A percentile compares a stretch with the other conserved stretches of the same genome.
Conservation (phyloP, 495 filamentous ascomycete genomes). For the Penicillium argentinense region DNA sequence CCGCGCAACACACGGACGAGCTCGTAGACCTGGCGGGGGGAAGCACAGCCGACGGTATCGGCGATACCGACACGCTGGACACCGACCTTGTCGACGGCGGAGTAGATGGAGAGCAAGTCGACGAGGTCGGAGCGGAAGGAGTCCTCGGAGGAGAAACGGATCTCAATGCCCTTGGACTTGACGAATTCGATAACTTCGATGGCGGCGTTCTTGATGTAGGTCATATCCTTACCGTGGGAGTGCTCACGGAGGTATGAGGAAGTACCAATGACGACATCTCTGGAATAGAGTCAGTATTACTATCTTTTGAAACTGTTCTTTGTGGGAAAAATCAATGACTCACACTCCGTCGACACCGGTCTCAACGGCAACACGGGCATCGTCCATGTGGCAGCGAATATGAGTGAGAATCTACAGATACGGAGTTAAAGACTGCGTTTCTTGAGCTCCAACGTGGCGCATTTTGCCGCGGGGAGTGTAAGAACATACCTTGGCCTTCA, state of each 20-base stretch:
- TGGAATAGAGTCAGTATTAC: constrained; percentile 28
- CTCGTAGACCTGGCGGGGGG: constrained; percentile 83
- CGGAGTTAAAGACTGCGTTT: too few species aligned
- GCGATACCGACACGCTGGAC: constrained; percentile 83
- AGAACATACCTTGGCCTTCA: constrained; percentile 67
- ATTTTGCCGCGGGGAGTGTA: neutral
- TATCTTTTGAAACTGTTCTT: neutral
- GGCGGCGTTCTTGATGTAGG: constrained; percentile 84
- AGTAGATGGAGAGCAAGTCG: constrained; percentile 75
- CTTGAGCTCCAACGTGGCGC: too few species aligned
- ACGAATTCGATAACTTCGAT: constrained; percentile 93
- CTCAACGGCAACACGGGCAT: constrained; percentile 85
- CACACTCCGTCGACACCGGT: constrained; percentile 74
- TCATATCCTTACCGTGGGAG: constrained; percentile 93
- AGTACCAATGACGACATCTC: constrained; percentile 92
- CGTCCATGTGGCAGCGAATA: constrained; percentile 92
- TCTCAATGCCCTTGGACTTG: constrained; percentile 87
- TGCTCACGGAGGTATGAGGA: constrained; percentile 89
- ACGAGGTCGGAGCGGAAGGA: constrained; percentile 82
- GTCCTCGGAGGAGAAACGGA: constrained; percentile 75
- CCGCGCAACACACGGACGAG: constrained; percentile 63
- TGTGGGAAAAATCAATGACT: constrained; percentile 20
- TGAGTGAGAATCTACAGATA: constrained; percentile 65
- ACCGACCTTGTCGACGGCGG: constrained; percentile 75
- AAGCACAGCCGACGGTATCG: constrained; percentile 79